Base-by-base conservation (phyloP, 768 basidiomycete species). In the Sporobolomyces phaffii region DNA sequence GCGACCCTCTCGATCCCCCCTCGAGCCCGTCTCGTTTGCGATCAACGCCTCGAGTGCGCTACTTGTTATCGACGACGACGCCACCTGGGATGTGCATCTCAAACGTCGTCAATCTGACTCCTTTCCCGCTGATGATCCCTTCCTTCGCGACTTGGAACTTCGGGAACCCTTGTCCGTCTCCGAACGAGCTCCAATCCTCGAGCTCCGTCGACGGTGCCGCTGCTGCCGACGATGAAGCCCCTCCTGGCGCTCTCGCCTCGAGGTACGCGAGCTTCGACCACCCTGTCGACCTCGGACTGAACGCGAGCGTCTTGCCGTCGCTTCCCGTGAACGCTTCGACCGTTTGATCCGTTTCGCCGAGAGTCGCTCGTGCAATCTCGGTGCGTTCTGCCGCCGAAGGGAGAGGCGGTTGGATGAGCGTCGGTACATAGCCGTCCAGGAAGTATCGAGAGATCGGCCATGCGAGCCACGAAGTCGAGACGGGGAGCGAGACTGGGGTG, bases 391-490 rank as follows among this genome's bases (percentile, higher is more conserved):
- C 7, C 2, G 34, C 17, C 36, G 44, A 54, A 31, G 48, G 34
- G 1, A 67, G 48, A 17, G 60, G 54, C 15, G 60, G 65, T 26
- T 67, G 65, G n/a, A 57, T 50, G 24, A 67, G 38, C 14, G 31
- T n/a, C 0, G 48, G n/a, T 2, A 5, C 14, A 54, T 67, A 67
- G 1, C 65, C 65, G 13, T 28, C 18, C 31, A 67, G 20, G 40
- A 62, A 24, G 1, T 24, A 26, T 2, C 33, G 18, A 2, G 43
- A 31, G 45, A 67, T 11, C 8, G 24, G 33, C 28, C 41, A 47
- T 3, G 54, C n/a, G 54, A 67, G 60, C 65, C 60, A 62, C 20
- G 60, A 45, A 5, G 65, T 67, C 18, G 34, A 36, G 40, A 62
- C 28, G 15, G 60, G 65, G 26, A 67, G 13, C 7, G 65, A 1